These are phyloP conservation scores for Pseudohyphozyma bogoriensis DNA, from an alignment of 768 basidiomycete genomes.

Conservation along the genomic window DNA sequence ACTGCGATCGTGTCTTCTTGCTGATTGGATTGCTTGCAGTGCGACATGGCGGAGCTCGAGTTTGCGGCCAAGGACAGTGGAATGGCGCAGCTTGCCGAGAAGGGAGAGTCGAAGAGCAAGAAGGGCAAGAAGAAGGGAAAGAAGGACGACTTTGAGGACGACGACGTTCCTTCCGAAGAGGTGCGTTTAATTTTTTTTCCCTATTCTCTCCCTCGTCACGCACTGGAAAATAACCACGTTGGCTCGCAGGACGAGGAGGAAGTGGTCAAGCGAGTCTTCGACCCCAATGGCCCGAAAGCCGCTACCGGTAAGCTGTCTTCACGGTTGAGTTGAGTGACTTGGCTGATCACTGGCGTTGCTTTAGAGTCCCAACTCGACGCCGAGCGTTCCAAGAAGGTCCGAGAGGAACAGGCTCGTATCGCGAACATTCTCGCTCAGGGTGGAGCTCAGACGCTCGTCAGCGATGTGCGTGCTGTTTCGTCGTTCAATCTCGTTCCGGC, in stretches of 20 bases:
- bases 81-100: not conserved
- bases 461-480: not conserved
- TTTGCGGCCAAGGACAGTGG: not conserved
- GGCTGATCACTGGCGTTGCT: too few relatives aligned
- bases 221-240: too few relatives aligned
- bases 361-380: not conserved
- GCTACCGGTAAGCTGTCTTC: too few relatives aligned
- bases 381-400: not conserved
- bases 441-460: not conserved
- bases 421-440: not conserved
- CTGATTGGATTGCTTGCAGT: not conserved
- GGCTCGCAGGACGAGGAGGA: not conserved
- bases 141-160: not conserved
- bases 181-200: too few relatives aligned
- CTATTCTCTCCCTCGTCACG: too few relatives aligned
- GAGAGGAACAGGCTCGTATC: not conserved
- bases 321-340: too few relatives aligned
- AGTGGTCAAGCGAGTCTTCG: not conserved
- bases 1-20: too few relatives aligned
- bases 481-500: not conserved
- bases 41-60: slow-evolving; percentile 1
- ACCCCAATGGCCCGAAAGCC: too few relatives aligned
- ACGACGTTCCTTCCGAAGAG: not conserved
- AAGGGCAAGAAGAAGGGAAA: not conserved
- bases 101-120: not conserved